Evolutionary conservation across 1,139 yeast genomes (phyloP).

Genomic region (Magnusiomyces suaveolens): DNA sequence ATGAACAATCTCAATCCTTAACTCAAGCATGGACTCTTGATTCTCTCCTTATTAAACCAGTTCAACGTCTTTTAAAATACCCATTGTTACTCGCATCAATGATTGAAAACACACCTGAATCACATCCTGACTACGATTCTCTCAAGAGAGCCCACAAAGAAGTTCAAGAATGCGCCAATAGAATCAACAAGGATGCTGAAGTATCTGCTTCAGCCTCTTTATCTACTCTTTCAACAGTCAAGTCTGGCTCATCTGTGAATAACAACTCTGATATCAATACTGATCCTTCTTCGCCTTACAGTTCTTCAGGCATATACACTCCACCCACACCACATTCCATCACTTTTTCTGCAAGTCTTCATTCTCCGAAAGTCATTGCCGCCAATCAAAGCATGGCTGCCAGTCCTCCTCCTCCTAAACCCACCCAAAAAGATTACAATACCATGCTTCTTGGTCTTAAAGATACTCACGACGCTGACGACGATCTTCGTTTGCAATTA

Average conservation of each 20-base stretch:
- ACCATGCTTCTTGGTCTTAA: constrained; percentile 15
- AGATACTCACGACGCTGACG: constrained; percentile 20
- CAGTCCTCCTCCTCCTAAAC: neutral
- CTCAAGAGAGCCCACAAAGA: constrained; percentile 24
- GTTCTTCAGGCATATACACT: neutral
- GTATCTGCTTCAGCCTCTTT: constrained; percentile 5
- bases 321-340: neutral
- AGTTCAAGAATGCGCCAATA: constrained; percentile 24
- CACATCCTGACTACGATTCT: constrained; percentile 28
- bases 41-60: constrained; percentile 36
- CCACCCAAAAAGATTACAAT: constrained; percentile 10
- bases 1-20: constrained; percentile 20
- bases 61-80: constrained; percentile 36
- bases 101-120: constrained; percentile 24
- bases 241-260: neutral
- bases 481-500: constrained; percentile 18
- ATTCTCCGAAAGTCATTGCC: neutral
- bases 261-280: neutral
- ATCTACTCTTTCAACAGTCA: neutral
- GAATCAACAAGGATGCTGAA: constrained; percentile 23
- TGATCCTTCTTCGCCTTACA: neutral
- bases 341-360: constrained; percentile 1
- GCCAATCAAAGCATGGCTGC: neutral
- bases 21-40: constrained; percentile 38
- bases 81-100: constrained; percentile 31